A percentile compares a stretch with the other conserved stretches of the same genome.
Evolutionary conservation across 176 grass and related monocot genomes (phyloP).

Genomic region (Rhipidocladum racemiflorum): DNA sequence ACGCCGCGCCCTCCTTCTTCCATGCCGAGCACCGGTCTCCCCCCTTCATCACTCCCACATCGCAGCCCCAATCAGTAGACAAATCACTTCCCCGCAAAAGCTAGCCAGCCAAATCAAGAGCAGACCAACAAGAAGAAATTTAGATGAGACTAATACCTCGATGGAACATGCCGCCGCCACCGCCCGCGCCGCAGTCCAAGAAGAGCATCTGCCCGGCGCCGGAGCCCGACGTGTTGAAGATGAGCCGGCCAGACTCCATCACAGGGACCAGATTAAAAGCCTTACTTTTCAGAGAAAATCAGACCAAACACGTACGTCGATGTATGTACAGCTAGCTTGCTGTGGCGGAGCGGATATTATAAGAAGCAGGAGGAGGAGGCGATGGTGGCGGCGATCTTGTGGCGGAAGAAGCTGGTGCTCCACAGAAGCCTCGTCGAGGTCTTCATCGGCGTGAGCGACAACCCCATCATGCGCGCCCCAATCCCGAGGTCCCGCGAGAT

Average conservation of each 20-base stretch:
- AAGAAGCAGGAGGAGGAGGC: constrained; percentile 75
- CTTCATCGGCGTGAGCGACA: constrained; percentile 83
- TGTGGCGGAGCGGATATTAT: constrained; percentile 35
- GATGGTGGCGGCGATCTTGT: constrained; percentile 72
- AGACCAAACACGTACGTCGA: constrained; percentile 13
- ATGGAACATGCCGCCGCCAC: constrained; percentile 37
- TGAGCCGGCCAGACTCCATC: constrained; percentile 78
- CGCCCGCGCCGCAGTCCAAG: constrained; percentile 53
- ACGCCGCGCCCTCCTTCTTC: constrained; percentile 57
- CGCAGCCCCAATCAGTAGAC: constrained; percentile 31
- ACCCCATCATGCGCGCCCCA: constrained; percentile 66
- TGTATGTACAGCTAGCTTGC: constrained; percentile 36
- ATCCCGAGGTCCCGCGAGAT: constrained; percentile 30
- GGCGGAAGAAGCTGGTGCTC: constrained; percentile 99
- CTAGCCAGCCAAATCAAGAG: not conserved
- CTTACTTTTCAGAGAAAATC: not conserved
- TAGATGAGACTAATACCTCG: constrained; percentile 47
- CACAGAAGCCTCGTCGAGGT: constrained; percentile 85
- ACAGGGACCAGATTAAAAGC: constrained; percentile 3
- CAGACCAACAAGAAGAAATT: not conserved
- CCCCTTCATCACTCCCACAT: constrained; percentile 65
- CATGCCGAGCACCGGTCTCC: constrained; percentile 46
- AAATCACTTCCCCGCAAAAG: not conserved
- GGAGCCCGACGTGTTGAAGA: constrained; percentile 66
- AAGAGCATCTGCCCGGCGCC: constrained; percentile 63